Conservation (phyloP, 176 grass and related monocot species). For the Musa troglodytarum region DNA sequence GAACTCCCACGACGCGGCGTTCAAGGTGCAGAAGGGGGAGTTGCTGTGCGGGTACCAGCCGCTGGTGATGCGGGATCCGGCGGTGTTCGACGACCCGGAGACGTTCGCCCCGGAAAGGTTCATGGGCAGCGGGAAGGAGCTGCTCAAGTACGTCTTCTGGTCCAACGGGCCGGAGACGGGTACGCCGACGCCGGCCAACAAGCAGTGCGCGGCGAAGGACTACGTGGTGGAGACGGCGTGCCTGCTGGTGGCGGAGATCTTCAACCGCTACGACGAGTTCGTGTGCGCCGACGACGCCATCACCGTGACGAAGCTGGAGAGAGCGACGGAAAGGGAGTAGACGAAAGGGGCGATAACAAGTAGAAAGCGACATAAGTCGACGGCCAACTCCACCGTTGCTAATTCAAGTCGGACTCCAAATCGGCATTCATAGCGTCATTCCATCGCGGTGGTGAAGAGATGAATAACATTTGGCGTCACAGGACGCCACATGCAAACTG, state of each 20-base stretch:
- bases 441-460: too few species aligned
- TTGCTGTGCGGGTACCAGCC: slow-evolving; percentile 86
- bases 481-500: too few species aligned
- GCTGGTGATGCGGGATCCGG: slow-evolving; percentile 65
- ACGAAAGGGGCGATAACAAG: too few species aligned
- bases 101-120: slow-evolving; percentile 56
- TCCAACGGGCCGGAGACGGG: slow-evolving; percentile 69
- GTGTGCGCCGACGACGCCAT: slow-evolving; percentile 25
- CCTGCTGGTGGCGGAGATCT: slow-evolving; percentile 66
- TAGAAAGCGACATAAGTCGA: too few species aligned
- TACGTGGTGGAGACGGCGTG: slow-evolving; percentile 68
- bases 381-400: too few species aligned
- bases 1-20: slow-evolving; percentile 37
- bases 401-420: too few species aligned
- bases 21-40: slow-evolving; percentile 46
- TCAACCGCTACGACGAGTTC: slow-evolving; percentile 72
- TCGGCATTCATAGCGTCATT: too few species aligned
- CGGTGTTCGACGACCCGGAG: slow-evolving; percentile 62
- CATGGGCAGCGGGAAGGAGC: slow-evolving; percentile 37
- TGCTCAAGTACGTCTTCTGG: slow-evolving; percentile 72
- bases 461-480: too few species aligned
- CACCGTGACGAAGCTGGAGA: slow-evolving; percentile 43
- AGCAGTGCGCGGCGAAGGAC: slow-evolving; percentile 94
- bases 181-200: slow-evolving; percentile 38
- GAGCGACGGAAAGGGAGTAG: background rate